These are phyloP conservation scores for Myxozyma nipponensis DNA, from an alignment of 805 yeast species.

Conservation along the genomic window DNA sequence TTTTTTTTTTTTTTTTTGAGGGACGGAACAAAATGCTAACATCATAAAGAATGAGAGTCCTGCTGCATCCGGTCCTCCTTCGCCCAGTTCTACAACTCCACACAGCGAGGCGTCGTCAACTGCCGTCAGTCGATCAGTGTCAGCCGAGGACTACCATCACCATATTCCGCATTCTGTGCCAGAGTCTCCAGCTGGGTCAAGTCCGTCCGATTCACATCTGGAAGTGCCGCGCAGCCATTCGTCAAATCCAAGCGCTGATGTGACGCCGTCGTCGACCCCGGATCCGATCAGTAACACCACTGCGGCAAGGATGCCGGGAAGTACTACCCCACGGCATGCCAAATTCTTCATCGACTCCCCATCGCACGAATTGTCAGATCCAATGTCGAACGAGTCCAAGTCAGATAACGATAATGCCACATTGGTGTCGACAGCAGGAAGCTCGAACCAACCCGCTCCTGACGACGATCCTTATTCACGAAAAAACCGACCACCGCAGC, in stretches of 20 bases:
- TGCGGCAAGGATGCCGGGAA: no score
- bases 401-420: conserved; percentile 23
- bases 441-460: conserved; percentile 22
- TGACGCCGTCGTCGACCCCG: not conserved
- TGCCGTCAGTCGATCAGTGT: conserved; percentile 7
- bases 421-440: conserved; percentile 15
- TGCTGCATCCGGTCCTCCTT: conserved; percentile 16
- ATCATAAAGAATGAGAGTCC: conserved; percentile 14
- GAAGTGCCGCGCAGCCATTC: no score
- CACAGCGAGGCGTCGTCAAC: conserved; percentile 10
- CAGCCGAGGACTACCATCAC: conserved; percentile 1
- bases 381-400: conserved; percentile 18
- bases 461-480: conserved; percentile 38
- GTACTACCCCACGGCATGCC: conserved; percentile 1
- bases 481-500: conserved; percentile 31
- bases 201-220: no score
- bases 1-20: no score
- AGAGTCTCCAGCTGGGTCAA: not conserved
- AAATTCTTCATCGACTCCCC: conserved; percentile 20
- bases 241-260: not conserved
- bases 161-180: not conserved
- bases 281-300: not conserved
- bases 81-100: conserved; percentile 18
- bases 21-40: conserved; percentile 1
- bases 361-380: conserved; percentile 9